Conservation (phyloP, 140 eudicot species). For the Stevia rebaudiana region DNA sequence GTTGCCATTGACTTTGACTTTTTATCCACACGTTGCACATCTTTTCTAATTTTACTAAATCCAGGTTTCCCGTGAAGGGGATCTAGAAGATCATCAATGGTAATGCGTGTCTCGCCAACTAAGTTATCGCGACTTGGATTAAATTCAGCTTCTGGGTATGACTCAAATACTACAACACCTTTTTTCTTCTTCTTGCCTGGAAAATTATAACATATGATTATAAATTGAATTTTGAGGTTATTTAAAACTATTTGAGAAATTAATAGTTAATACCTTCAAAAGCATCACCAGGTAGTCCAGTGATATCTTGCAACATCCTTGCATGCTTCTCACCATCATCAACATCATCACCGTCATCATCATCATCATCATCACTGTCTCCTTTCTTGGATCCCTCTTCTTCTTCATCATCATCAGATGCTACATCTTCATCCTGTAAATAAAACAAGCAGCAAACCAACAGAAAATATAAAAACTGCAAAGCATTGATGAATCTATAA, state of each 20-base stretch:
- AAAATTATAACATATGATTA: conserved; percentile 2
- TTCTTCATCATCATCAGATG: conserved; percentile 61
- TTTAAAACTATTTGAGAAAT: not conserved
- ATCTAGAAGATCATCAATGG: conserved; percentile 67
- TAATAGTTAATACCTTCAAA: conserved; percentile 72
- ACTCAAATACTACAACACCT: conserved; percentile 51
- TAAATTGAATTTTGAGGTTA: not conserved
- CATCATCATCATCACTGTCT: conserved; percentile 43
- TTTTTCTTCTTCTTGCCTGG: conserved; percentile 63
- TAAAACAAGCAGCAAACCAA: not conserved
- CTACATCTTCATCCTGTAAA: conserved; percentile 68
- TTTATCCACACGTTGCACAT: conserved; percentile 43
- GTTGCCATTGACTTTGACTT: conserved; percentile 49
- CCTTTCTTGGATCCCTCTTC: conserved; percentile 23
- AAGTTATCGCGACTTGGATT: conserved; percentile 85
- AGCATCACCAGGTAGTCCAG: conserved; percentile 78
- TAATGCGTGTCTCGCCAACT: conserved; percentile 62
- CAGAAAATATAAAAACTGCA: not conserved
- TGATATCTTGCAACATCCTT: conserved; percentile 74
- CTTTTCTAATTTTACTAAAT: conserved; percentile 59
- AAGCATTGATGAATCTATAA: not conserved
- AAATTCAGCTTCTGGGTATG: conserved; percentile 74
- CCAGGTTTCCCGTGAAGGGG: conserved; percentile 71
- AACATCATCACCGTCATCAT: conserved; percentile 38
- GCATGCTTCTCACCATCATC: conserved; percentile 64